Percentiles rank a stretch among this genome's conserved stretches.
phyloP scores from a whole-genome alignment of 129 eudicot species.

The Cynara cardunculus region DNA sequence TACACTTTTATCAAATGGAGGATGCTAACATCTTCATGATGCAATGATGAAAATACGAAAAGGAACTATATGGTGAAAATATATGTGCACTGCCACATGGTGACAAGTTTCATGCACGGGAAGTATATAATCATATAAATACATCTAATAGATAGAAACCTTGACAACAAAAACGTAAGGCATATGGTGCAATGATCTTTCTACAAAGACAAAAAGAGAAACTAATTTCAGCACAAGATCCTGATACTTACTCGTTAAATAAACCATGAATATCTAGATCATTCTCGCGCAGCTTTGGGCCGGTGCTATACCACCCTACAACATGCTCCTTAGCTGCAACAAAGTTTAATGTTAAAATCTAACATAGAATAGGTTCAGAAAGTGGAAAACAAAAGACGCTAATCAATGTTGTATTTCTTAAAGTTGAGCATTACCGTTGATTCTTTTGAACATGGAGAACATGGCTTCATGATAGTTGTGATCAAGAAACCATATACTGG shows the following conservation, averaged over 20 bases:
- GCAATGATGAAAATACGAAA: not conserved
- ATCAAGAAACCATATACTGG: constrained; percentile 16
- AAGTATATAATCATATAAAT: not conserved
- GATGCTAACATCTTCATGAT: not conserved
- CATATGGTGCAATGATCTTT: not conserved
- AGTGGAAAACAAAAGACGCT: not conserved
- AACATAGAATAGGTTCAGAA: not conserved
- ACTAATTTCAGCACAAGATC: not conserved
- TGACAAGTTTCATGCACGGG: not conserved
- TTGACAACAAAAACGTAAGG: not conserved
- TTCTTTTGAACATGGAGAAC: constrained; percentile 77
- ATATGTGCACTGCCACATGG: not conserved
- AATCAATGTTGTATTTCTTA: not conserved
- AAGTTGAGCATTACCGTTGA: constrained; percentile 43
- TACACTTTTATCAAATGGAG: not conserved
- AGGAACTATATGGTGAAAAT: not conserved
- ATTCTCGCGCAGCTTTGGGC: constrained; percentile 74
- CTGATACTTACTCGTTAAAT: constrained; percentile 59
- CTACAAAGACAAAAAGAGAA: not conserved
- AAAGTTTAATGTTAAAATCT: not conserved
- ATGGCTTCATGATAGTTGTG: constrained; percentile 16
- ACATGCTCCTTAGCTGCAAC: constrained; percentile 80
- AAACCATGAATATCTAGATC: constrained; percentile 64
- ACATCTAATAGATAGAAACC: no score
- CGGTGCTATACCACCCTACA: constrained; percentile 87